Percentiles rank a stretch among this genome's conserved stretches.
Evolutionary conservation across 148 eudicot species (phyloP).

Genomic region (Rhododendron griersonianum): DNA sequence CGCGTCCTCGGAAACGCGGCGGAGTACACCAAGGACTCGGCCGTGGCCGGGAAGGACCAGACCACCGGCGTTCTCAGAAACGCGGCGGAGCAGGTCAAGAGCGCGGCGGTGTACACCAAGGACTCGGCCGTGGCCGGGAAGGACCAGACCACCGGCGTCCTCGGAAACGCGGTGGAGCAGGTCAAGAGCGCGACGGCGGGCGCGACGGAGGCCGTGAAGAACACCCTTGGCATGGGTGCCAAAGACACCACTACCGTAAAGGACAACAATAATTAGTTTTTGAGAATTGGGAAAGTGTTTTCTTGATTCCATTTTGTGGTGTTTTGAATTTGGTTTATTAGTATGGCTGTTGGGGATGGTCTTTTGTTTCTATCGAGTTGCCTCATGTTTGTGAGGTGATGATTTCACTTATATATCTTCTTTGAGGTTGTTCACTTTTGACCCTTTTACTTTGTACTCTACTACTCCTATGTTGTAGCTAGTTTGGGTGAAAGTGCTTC

Average conservation of each 20-base stretch:
- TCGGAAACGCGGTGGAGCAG: constrained; percentile 52
- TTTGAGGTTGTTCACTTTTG: not conserved
- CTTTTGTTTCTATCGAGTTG: not conserved
- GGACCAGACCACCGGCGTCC: constrained; percentile 52
- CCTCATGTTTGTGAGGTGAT: not conserved
- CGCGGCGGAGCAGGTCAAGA: no score
- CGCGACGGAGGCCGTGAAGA: constrained; percentile 65
- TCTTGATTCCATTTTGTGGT: not conserved
- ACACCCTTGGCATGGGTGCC: constrained; percentile 41
- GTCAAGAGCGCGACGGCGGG: constrained; percentile 59
- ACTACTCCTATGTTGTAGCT: no score
- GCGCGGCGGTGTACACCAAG: constrained; percentile 39
- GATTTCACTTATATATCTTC: not conserved
- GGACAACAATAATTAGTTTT: not conserved
- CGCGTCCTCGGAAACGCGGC: not conserved
- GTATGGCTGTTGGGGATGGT: not conserved
- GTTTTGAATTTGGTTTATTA: not conserved
- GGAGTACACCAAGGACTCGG: constrained; percentile 5
- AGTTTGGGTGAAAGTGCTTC: not conserved
- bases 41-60: no score
- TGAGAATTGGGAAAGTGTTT: not conserved
- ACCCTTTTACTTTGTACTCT: not conserved
- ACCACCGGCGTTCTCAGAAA: no score
- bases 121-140: constrained; percentile 53
- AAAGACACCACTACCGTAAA: not conserved